phyloP scores from a whole-genome alignment of 1,284 basidiomycete genomes.

The Ganoderma multipileum region DNA sequence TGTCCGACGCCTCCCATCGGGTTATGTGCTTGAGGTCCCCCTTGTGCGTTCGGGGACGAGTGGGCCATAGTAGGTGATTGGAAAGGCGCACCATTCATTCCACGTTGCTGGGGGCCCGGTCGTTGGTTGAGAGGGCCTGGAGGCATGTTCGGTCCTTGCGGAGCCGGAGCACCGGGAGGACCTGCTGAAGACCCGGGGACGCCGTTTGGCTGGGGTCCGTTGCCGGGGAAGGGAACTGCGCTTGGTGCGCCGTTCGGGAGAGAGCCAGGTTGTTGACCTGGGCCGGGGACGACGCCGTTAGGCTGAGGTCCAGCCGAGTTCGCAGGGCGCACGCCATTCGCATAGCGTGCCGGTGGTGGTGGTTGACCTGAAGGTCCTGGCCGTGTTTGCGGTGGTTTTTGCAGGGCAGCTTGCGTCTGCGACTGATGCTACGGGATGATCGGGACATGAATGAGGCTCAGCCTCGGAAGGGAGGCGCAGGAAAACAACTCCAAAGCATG shows the following conservation, averaged over 20 bases:
- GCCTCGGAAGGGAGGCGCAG: background rate
- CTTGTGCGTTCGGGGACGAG: slow-evolving; percentile 45
- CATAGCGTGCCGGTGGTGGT: slow-evolving; percentile 28
- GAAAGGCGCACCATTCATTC: slow-evolving; percentile 47
- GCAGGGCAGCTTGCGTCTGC: slow-evolving; percentile 29
- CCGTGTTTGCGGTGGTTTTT: slow-evolving; percentile 11
- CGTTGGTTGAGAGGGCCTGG: slow-evolving; percentile 40
- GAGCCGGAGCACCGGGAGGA: slow-evolving; percentile 33
- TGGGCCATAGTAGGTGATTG: slow-evolving; percentile 52
- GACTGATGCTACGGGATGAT: slow-evolving; percentile 36
- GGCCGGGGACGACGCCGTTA: slow-evolving; percentile 43
- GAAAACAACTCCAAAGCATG: background rate
- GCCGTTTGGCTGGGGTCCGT: slow-evolving; percentile 39
- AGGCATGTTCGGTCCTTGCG: slow-evolving; percentile 23
- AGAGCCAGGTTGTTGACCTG: slow-evolving; percentile 26
- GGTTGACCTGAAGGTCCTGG: slow-evolving; percentile 8
- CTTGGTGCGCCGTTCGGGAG: slow-evolving; percentile 43
- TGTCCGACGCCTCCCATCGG: slow-evolving; percentile 56
- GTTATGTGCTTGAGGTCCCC: slow-evolving; percentile 39
- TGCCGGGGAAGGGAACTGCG: slow-evolving; percentile 26
- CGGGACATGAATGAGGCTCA: background rate
- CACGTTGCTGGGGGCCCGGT: slow-evolving; percentile 42
- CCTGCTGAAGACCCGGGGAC: slow-evolving; percentile 43
- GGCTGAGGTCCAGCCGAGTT: slow-evolving; percentile 29
- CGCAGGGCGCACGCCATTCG: slow-evolving; percentile 43